Percentiles rank a stretch among this genome's conserved stretches.
These are phyloP conservation scores for Prunus salicina DNA, from an alignment of 306 rosid genomes.

Conservation along the genomic window DNA sequence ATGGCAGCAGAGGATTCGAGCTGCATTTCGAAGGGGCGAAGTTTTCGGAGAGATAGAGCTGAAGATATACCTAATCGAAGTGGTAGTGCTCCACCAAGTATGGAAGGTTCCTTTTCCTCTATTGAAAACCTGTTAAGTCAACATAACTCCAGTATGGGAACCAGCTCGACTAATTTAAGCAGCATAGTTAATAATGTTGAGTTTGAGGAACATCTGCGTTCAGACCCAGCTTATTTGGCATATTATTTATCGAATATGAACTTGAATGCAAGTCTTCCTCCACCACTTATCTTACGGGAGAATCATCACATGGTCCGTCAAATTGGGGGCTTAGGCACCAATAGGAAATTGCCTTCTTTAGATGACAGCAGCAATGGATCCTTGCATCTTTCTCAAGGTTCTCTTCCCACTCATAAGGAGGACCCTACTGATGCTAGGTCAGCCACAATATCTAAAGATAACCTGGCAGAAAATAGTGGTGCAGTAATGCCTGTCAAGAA, in stretches of 20 bases:
- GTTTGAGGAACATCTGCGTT: conserved; percentile 48
- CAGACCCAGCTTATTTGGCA: conserved; percentile 58
- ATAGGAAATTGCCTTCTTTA: conserved; percentile 38
- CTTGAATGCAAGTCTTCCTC: conserved; percentile 67
- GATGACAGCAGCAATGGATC: conserved; percentile 55
- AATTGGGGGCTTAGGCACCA: conserved; percentile 46
- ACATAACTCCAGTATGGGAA: conserved; percentile 29
- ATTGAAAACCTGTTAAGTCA: conserved; percentile 39
- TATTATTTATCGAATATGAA: conserved; percentile 53
- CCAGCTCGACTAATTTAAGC: conserved; percentile 32
- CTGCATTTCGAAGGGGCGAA: conserved; percentile 30
- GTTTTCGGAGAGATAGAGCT: conserved; percentile 15
- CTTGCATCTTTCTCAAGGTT: conserved; percentile 42
- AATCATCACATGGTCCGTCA: conserved; percentile 39
- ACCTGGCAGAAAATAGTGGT: conserved; percentile 27
- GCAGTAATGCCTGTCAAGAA: conserved; percentile 25
- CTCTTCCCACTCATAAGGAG: conserved; percentile 64
- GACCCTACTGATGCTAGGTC: conserved; percentile 66
- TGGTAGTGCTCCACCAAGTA: conserved; percentile 70
- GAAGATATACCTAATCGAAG: conserved; percentile 49
- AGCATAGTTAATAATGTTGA: conserved; percentile 19
- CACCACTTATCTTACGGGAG: conserved; percentile 53
- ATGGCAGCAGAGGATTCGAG: conserved; percentile 42
- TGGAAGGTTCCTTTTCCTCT: conserved; percentile 62
- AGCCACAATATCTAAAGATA: conserved; percentile 40